Percentiles rank a stretch among this genome's conserved stretches.
Evolutionary conservation across 2,329 filamentous ascomycete genomes (phyloP).

Genomic region (Polychaeton citri): DNA sequence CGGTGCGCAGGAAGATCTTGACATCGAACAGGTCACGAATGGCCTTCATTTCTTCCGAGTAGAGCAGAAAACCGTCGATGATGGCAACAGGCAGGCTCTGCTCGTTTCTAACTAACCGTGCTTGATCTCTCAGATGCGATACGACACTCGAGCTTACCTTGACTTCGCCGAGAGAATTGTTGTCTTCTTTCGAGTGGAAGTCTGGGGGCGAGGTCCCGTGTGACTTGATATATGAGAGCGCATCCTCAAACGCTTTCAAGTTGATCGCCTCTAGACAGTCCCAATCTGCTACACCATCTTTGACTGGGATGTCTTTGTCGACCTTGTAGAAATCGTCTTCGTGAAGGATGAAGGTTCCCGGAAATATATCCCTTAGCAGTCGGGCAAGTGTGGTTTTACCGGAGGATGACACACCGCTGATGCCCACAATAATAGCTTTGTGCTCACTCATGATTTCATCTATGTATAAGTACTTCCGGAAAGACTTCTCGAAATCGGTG

Average conservation of each 20-base stretch:
- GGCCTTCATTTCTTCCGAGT: conserved; percentile 42
- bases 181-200: conserved; percentile 44
- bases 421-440: conserved; percentile 52
- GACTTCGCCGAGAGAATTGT: conserved; percentile 35
- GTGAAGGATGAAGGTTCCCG: conserved; percentile 66
- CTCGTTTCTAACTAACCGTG: neutral
- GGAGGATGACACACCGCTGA: conserved; percentile 82
- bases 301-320: conserved; percentile 51
- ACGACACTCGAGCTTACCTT: conserved; percentile 24
- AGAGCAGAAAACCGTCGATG: conserved; percentile 82
- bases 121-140: conserved; percentile 17
- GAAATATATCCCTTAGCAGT: conserved; percentile 67
- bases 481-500: too few relatives aligned
- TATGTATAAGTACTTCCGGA: too few relatives aligned
- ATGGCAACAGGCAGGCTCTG: conserved; percentile 44
- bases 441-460: too few relatives aligned
- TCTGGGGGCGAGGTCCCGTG: conserved; percentile 49
- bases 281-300: conserved; percentile 63
- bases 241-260: conserved; percentile 51
- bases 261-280: conserved; percentile 74
- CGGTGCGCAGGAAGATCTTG: conserved; percentile 63
- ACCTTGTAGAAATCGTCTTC: conserved; percentile 91
- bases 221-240: conserved; percentile 56
- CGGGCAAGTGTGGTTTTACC: conserved; percentile 91
- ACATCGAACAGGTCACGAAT: conserved; percentile 54